phyloP scores from a whole-genome alignment of 192 early-diverging fungal genomes.

The Diversispora eburnea region DNA sequence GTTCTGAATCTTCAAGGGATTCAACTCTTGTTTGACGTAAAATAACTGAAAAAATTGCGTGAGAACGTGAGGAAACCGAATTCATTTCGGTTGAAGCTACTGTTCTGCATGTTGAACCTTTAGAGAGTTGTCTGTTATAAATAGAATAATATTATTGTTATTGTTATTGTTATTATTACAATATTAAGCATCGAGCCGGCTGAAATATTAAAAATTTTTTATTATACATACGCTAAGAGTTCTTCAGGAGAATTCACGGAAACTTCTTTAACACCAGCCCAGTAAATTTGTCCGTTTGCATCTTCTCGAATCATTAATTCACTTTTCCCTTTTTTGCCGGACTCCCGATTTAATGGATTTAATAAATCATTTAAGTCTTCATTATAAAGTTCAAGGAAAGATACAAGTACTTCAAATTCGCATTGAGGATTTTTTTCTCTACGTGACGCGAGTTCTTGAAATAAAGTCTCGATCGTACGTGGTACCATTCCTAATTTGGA shows the following conservation, averaged over 20 bases:
- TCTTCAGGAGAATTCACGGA: slow-evolving; percentile 66
- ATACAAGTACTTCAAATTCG: slow-evolving; percentile 59
- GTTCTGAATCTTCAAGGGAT: slow-evolving; percentile 30
- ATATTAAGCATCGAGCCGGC: neutral
- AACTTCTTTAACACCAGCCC: slow-evolving; percentile 80
- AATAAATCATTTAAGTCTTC: slow-evolving; percentile 92
- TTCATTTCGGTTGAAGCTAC: slow-evolving; percentile 97
- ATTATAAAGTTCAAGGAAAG: slow-evolving; percentile 96
- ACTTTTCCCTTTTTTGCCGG: slow-evolving; percentile 31
- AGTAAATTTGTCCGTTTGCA: slow-evolving; percentile 79
- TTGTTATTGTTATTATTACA: neutral
- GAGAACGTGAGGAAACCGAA: slow-evolving; percentile 84
- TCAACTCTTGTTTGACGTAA: slow-evolving; percentile 68
- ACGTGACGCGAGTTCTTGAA: slow-evolving; percentile 36
- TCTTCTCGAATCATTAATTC: slow-evolving; percentile 71
- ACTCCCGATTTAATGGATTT: slow-evolving; percentile 34
- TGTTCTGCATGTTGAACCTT: slow-evolving; percentile 53
- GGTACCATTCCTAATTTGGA: slow-evolving; percentile 59
- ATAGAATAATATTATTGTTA: slow-evolving; percentile 25
- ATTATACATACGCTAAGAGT: slow-evolving; percentile 43
- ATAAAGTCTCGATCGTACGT: slow-evolving; percentile 61
- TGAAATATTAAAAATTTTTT: neutral
- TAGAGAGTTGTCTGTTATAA: slow-evolving; percentile 50
- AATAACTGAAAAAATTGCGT: slow-evolving; percentile 92
- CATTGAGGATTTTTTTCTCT: slow-evolving; percentile 39